Evolutionary conservation across 1,284 basidiomycete genomes (phyloP), one percentile per base, ranked within the genome.

Genomic region (Malassezia psittaci): DNA sequence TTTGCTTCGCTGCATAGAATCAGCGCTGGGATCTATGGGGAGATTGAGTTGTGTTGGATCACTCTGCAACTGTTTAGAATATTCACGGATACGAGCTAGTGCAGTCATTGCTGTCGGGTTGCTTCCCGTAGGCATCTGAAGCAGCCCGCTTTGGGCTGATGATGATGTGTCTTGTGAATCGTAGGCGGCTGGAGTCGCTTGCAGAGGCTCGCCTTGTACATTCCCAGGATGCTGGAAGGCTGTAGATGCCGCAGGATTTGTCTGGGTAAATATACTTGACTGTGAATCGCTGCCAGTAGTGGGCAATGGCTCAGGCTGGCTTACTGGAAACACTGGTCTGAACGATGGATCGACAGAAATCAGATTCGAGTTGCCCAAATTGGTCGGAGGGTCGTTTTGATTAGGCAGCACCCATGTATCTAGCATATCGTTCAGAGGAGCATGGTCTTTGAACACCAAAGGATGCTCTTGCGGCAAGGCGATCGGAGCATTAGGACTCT

Each of bases 111-210:
- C 45, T 9, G 34, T 47, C 5, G 34, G 34, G 16, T 47, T 47
- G 32, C 45, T 47, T 15, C 45, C 45, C 16, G 45, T 34, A 16
- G 45, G 33, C 45, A 47, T 47, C 32, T 47, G 45, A 33, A 36
- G 45, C 45, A 47, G 13, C 16, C 45, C 45, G 21, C 21, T 10
- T 15, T 11, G 9, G 40, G 5, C 15, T 32, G 41, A 24, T 18
- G 42, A 21, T 1, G 42, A 13, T 32, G 42, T 21, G n/a, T 44
- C 42, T n/a, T 18, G 29, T 10, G 9, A 18, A 19, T 16, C 16
- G 9, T 16, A 10, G 21, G 39, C 7, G 16, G 8, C 10, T 16
- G 39, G 13, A 29, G 24, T 29, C 24, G 24, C 24, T 29, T 7
- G 24, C 7, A 29, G 3, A 29, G 24, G 24, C 24, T 29, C 24